Conservation (phyloP, 768 basidiomycete species). For the Dioszegia aurantiaca region DNA sequence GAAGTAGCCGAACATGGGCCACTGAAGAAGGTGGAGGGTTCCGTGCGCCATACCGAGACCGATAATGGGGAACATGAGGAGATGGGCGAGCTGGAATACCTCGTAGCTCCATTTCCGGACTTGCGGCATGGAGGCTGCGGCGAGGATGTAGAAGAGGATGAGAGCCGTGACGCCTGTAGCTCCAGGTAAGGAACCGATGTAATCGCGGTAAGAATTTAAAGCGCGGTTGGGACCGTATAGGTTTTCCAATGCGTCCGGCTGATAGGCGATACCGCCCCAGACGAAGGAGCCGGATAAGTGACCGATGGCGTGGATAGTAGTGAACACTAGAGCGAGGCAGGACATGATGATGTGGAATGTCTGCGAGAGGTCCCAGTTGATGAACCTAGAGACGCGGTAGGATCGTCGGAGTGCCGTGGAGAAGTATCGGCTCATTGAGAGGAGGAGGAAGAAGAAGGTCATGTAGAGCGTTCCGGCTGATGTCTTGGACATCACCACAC, state of each 20-base stretch:
- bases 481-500: constrained; percentile 31
- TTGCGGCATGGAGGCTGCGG: constrained; percentile 14
- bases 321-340: constrained; percentile 16
- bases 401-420: constrained; percentile 28
- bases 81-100: constrained; percentile 29
- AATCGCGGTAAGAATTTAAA: constrained; percentile 21
- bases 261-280: constrained; percentile 15
- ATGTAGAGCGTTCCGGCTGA: constrained; percentile 25
- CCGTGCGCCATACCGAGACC: constrained; percentile 28
- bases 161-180: constrained; percentile 21
- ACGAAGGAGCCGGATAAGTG: constrained; percentile 27
- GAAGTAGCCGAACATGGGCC: constrained; percentile 33
- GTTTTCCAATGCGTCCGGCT: constrained; percentile 16
- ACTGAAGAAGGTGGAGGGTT: constrained; percentile 19
- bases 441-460: constrained; percentile 29
- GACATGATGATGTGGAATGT: constrained; percentile 30
- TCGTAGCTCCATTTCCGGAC: constrained; percentile 29
- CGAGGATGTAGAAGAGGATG: constrained; percentile 25
- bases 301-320: constrained; percentile 29
- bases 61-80: constrained; percentile 36
- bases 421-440: constrained; percentile 27
- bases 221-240: constrained; percentile 13
- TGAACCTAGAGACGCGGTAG: constrained; percentile 21
- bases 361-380: constrained; percentile 33
- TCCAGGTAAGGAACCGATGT: constrained; percentile 19